Evolutionary conservation across 169 alveolate species (phyloP).

Genomic region (Perkinsus olseni): DNA sequence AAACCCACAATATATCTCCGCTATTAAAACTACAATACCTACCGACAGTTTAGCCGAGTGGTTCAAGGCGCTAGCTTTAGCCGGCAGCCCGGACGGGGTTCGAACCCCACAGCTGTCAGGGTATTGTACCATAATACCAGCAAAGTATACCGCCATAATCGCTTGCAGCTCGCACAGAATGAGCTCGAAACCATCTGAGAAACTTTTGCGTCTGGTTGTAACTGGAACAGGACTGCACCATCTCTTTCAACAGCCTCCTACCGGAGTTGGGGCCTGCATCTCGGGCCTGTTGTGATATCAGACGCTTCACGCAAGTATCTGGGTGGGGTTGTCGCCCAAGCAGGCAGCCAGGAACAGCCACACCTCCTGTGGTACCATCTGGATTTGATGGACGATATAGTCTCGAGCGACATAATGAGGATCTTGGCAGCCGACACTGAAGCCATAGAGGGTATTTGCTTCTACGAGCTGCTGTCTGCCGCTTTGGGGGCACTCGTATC

Average conservation of each 20-base stretch:
- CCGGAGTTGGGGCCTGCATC: neutral
- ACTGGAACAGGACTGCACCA: neutral
- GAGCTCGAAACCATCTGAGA: no score
- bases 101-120: no score
- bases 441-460: neutral
- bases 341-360: neutral
- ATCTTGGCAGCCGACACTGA: neutral
- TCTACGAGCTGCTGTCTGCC: neutral
- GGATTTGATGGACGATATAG: neutral
- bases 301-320: neutral
- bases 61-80: no score
- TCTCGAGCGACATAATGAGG: neutral
- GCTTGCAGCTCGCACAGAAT: no score
- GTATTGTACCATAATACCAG: no score
- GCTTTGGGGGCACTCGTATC: neutral
- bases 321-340: neutral
- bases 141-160: no score
- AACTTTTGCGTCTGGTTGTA: no score
- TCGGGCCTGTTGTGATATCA: neutral
- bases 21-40: no score
- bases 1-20: no score
- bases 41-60: no score
- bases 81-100: no score
- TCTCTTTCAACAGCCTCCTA: neutral
- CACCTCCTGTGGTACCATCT: neutral